Base-by-base conservation (phyloP, 2,329 filamentous ascomycete species). In the Monilinia vaccinii-corymbosi region DNA sequence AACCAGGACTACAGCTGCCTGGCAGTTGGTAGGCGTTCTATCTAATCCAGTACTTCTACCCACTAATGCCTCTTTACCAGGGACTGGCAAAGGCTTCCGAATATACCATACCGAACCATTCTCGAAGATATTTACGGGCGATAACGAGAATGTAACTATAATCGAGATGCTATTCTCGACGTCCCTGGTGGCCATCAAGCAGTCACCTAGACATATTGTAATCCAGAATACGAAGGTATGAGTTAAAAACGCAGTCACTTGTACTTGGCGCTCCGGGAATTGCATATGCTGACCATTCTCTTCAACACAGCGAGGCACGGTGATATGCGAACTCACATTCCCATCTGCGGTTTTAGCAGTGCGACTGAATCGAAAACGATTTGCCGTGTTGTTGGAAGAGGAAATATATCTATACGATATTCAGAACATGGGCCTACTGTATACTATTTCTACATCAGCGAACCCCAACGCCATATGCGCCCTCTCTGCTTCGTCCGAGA, bases 121-220 rank as follows among this genome's bases (percentile, higher is more conserved):
- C 74, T 87, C 88, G 68, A 94, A 96, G 75, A 91, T 92, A 71
- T 97, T 94, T 75, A 93, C 92, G 73, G 94, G 90, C 71, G 89
- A 93, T 72, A 91, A 97, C 72, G 91, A 90, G 62, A 96, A 97
- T 74, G 93, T 99, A 58, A 89, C 91, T 50, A 91, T 97, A 66
- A 87, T 97, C 70, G 94, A 99, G 78, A 97, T 97, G 92, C 85
- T 99, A 65, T 99, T 99, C 75, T 97, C 93, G 36, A 97, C 94
- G 36, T 97, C 94, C 2, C 83, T 99, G 40, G 93, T 99, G 60
- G 94, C 94, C 57, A 81, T 97, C 58, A 92, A 97, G 64, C 80
- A 96, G 46, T 97, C 94, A 23, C 94, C 94, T 6, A 83, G 94
- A 60, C 88, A 96, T 62, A 79, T 99, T 58, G 90, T 96, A 67